Conservation (phyloP, 306 rosid genomes). For the Vachellia collinsii region DNA sequence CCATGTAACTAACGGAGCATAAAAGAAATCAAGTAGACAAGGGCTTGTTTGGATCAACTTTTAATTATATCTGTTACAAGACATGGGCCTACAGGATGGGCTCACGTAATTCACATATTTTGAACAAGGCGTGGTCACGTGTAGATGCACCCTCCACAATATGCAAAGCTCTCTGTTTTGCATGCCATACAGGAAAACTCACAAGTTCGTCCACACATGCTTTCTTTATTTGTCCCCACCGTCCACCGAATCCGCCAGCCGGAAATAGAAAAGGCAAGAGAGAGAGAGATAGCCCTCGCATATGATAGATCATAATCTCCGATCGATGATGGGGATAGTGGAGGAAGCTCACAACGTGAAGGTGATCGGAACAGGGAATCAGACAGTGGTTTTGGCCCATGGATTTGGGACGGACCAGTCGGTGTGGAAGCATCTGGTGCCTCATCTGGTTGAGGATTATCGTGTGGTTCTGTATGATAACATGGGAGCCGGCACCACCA, state of each 20-base stretch:
- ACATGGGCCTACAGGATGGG: background rate
- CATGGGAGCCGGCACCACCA: constrained; percentile 77
- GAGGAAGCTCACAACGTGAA: constrained; percentile 74
- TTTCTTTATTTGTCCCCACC: background rate
- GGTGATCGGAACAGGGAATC: constrained; percentile 50
- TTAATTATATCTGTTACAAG: too few species aligned
- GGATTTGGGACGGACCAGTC: constrained; percentile 87
- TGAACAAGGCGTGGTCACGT: constrained; percentile 7
- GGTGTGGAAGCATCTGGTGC: constrained; percentile 73
- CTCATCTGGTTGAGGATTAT: constrained; percentile 62
- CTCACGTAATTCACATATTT: background rate
- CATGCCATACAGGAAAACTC: background rate
- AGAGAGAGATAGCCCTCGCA: too few species aligned
- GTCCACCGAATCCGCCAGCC: background rate
- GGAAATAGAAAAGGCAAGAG: background rate
- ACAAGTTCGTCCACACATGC: constrained; percentile 26
- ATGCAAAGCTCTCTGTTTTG: constrained; percentile 19
- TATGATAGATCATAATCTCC: background rate
- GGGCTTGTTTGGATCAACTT: too few species aligned
- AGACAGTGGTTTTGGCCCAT: constrained; percentile 54
- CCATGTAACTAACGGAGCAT: too few species aligned
- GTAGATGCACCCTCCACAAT: constrained; percentile 14
- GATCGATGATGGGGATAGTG: constrained; percentile 54
- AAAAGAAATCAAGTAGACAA: too few species aligned
- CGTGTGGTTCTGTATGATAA: constrained; percentile 63